These are phyloP conservation scores for Penicillium sp. DNA, from an alignment of 2,329 filamentous ascomycete species.

Conservation along the genomic window DNA sequence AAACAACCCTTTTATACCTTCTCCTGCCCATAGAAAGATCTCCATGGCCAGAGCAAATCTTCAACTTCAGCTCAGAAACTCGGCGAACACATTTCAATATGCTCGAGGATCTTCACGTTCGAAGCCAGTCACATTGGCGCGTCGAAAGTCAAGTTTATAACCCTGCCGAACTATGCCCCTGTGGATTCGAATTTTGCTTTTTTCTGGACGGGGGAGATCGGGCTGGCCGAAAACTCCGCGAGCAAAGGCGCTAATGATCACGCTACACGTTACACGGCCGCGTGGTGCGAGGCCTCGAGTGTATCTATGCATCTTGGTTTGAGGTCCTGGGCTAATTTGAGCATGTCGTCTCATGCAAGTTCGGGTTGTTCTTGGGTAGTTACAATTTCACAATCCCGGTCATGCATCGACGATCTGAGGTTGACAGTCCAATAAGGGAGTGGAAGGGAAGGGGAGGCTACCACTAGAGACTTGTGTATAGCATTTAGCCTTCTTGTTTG, in stretches of 20 bases:
- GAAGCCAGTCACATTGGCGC: constrained; percentile 8
- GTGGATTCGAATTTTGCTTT: constrained; percentile 7
- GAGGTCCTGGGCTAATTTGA: not conserved
- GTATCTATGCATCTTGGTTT: not conserved
- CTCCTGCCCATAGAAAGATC: not conserved
- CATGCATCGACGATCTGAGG: not conserved
- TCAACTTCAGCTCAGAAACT: constrained; percentile 5
- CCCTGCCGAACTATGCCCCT: not conserved
- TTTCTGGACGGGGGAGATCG: not conserved
- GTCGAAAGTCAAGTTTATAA: constrained; percentile 8
- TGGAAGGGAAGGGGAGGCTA: not conserved
- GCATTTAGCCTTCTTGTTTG: not conserved
- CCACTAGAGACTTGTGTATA: not conserved
- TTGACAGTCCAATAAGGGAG: not conserved
- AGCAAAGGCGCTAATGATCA: not conserved
- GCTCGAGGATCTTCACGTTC: constrained; percentile 7
- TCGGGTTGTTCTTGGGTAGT: not conserved
- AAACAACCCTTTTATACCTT: not conserved
- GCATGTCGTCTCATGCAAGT: not conserved
- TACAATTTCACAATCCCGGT: not conserved
- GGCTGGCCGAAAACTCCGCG: not conserved
- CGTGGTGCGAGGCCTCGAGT: constrained; percentile 4
- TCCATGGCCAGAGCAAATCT: no score
- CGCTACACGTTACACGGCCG: constrained; percentile 7
- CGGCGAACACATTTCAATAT: constrained; percentile 7